These are phyloP conservation scores for Trichoderma arundinaceum DNA, from an alignment of 2,329 filamentous ascomycete species.

Conservation along the genomic window DNA sequence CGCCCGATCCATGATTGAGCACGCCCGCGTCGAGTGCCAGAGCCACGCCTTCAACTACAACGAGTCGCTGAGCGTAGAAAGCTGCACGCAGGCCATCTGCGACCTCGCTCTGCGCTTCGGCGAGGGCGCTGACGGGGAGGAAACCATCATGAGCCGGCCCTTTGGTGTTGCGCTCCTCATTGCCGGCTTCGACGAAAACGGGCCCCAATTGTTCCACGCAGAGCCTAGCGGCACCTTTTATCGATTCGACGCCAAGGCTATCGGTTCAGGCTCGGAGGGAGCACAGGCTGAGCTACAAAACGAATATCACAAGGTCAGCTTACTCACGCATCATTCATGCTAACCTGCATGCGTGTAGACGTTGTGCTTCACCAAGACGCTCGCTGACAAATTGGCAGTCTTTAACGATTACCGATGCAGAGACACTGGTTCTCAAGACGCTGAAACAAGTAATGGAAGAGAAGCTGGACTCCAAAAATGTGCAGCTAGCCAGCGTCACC, in stretches of 20 bases:
- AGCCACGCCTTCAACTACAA: slow-evolving; percentile 98
- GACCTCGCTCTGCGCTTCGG: slow-evolving; percentile 95
- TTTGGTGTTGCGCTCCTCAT: slow-evolving; percentile 97
- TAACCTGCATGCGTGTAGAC: neutral
- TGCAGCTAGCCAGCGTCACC: slow-evolving; percentile 96
- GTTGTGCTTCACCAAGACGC: neutral
- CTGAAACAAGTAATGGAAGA: slow-evolving; percentile 99
- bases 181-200: slow-evolving; percentile 96
- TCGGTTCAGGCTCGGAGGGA: slow-evolving; percentile 95
- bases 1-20: slow-evolving; percentile 96
- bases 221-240: slow-evolving; percentile 99
- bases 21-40: slow-evolving; percentile 96
- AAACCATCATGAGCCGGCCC: slow-evolving; percentile 97
- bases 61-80: slow-evolving; percentile 92
- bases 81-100: slow-evolving; percentile 98
- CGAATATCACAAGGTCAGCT: slow-evolving; percentile 85
- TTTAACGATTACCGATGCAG: slow-evolving; percentile 87
- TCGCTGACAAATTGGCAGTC: slow-evolving; percentile 58
- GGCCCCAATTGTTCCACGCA: slow-evolving; percentile 95
- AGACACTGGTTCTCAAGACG: slow-evolving; percentile 95
- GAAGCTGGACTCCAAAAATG: slow-evolving; percentile 98
- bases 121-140: slow-evolving; percentile 95
- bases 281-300: slow-evolving; percentile 98
- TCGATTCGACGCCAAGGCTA: slow-evolving; percentile 98
- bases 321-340: neutral